Percentiles rank a stretch among this genome's conserved stretches.
Conservation (phyloP, 208 protist genomes). For the Leishmania tropica region DNA sequence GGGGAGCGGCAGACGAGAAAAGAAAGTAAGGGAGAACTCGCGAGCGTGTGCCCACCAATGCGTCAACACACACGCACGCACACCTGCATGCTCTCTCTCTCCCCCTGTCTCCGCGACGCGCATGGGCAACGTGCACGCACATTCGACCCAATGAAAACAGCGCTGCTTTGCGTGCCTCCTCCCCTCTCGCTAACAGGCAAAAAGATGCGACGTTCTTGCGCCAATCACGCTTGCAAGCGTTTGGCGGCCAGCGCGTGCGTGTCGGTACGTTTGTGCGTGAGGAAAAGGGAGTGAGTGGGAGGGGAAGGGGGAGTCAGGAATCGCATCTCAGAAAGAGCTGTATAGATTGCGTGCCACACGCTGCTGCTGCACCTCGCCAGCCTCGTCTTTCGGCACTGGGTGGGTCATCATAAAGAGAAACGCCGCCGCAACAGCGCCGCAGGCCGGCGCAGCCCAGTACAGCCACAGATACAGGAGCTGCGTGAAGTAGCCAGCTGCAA, state of each 20-base stretch:
- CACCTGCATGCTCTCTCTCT: not conserved
- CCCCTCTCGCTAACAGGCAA: not conserved
- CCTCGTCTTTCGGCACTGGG: slow-evolving; percentile 56
- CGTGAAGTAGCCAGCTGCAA: slow-evolving; percentile 67
- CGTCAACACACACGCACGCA: not conserved
- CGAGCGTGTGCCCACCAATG: not conserved
- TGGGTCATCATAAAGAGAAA: slow-evolving; percentile 82
- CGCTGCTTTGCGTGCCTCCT: not conserved
- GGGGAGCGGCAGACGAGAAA: not conserved
- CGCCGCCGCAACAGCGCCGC: slow-evolving; percentile 59
- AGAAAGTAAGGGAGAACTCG: not conserved
- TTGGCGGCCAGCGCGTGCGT: not conserved
- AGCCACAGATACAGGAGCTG: slow-evolving; percentile 84
- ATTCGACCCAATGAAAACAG: not conserved
- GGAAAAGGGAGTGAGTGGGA: not conserved
- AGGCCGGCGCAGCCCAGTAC: slow-evolving; percentile 80
- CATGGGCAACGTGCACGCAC: not conserved
- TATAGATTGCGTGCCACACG: slow-evolving; percentile 55
- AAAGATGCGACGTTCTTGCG: not conserved
- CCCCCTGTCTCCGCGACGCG: not conserved
- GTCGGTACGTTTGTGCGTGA: not conserved
- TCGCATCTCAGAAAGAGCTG: slow-evolving; percentile 10
- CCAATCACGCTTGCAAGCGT: not conserved
- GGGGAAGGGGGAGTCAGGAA: not conserved
- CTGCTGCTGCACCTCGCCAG: slow-evolving; percentile 56